Percentiles rank a stretch among this genome's conserved stretches.
phyloP scores from a whole-genome alignment of 2,329 filamentous ascomycete genomes.

The Alternaria angustiovoidea region DNA sequence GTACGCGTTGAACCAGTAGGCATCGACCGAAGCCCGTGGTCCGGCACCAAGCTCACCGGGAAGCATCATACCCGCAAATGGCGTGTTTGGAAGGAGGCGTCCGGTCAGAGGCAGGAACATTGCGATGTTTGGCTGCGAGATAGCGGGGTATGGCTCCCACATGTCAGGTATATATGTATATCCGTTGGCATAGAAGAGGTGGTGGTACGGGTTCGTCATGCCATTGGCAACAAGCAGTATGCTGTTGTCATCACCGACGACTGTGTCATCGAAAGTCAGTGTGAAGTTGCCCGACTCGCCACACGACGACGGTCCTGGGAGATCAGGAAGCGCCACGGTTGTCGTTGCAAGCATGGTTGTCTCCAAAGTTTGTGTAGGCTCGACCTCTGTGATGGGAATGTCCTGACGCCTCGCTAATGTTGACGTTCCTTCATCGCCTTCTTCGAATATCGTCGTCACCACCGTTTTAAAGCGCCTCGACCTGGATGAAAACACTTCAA shows the following conservation, averaged over 20 bases:
- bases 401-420: constrained; percentile 8
- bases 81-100: constrained; percentile 34
- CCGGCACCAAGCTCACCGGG: constrained; percentile 60
- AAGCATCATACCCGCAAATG: constrained; percentile 45
- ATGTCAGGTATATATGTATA: constrained; percentile 59
- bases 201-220: constrained; percentile 59
- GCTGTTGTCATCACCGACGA: constrained; percentile 34
- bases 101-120: constrained; percentile 55
- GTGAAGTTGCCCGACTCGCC: constrained; percentile 58
- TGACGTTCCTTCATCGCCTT: not conserved
- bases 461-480: constrained; percentile 23
- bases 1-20: constrained; percentile 62
- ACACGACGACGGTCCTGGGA: constrained; percentile 40
- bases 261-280: constrained; percentile 38
- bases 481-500: constrained; percentile 24
- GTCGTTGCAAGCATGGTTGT: not conserved
- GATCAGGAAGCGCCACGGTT: constrained; percentile 1
- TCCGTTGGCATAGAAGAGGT: constrained; percentile 61
- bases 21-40: constrained; percentile 51
- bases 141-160: constrained; percentile 55
- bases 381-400: not conserved
- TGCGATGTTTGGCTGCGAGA: constrained; percentile 57
- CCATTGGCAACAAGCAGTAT: constrained; percentile 49
- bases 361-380: not conserved
- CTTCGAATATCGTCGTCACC: constrained; percentile 15